phyloP scores from a whole-genome alignment of 2,329 filamentous ascomycete genomes.

The Aspergillus neoniger region DNA sequence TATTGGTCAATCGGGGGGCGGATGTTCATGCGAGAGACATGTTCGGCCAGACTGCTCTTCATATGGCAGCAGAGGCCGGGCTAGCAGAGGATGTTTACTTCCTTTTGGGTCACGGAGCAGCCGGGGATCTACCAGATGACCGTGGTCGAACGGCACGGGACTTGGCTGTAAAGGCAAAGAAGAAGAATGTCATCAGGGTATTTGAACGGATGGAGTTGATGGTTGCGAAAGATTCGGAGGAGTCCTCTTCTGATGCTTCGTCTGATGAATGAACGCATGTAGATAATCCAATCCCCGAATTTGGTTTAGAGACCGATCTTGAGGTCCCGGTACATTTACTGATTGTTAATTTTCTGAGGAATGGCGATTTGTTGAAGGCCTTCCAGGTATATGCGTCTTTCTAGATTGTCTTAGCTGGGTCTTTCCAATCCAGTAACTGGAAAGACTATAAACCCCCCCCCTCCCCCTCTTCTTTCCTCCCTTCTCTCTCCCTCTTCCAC shows the following conservation, averaged over 20 bases:
- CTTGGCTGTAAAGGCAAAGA: slow-evolving; percentile 20
- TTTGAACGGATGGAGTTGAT: slow-evolving; percentile 20
- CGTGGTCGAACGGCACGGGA: slow-evolving; percentile 24
- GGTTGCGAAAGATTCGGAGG: slow-evolving; percentile 8
- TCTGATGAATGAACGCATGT: neutral
- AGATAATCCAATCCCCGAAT: too few relatives aligned
- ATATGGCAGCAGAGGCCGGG: slow-evolving; percentile 26
- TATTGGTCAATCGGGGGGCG: slow-evolving; percentile 22
- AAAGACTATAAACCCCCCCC: too few relatives aligned
- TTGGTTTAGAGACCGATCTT: too few relatives aligned
- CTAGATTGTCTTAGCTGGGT: too few relatives aligned
- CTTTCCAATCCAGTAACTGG: too few relatives aligned
- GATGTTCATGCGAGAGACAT: slow-evolving; percentile 25
- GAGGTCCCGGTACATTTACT: too few relatives aligned
- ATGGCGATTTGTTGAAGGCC: too few relatives aligned
- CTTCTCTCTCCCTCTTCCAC: too few relatives aligned
- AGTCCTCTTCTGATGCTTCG: slow-evolving; percentile 3
- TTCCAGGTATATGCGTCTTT: too few relatives aligned
- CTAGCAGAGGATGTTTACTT: slow-evolving; percentile 24
- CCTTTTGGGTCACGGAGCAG: slow-evolving; percentile 24
- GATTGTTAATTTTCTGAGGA: too few relatives aligned
- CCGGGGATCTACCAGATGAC: slow-evolving; percentile 20
- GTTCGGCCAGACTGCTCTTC: slow-evolving; percentile 27
- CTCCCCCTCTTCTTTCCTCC: too few relatives aligned
- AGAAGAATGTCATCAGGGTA: slow-evolving; percentile 13